Evolutionary conservation across 2,329 filamentous ascomycete genomes (phyloP).

Genomic region (Neopestalotiopsis clavispora): DNA sequence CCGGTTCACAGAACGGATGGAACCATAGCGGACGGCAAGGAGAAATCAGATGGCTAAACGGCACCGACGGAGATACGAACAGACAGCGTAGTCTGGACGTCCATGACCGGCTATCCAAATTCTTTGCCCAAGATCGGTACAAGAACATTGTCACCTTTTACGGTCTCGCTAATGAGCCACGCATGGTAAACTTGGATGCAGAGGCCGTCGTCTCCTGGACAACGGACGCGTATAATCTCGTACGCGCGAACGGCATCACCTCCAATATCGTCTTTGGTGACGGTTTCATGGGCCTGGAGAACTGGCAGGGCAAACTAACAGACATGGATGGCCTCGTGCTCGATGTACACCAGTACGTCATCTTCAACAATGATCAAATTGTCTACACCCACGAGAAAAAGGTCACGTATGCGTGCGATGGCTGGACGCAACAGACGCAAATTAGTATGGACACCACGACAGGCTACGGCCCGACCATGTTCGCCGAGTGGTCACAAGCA

Average conservation of each 20-base stretch:
- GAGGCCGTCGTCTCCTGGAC: constrained; percentile 81
- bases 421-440: constrained; percentile 81
- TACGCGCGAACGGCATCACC: constrained; percentile 77
- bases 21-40: constrained; percentile 91
- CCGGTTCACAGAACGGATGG: constrained; percentile 96
- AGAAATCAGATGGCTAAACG: constrained; percentile 84
- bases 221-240: constrained; percentile 69
- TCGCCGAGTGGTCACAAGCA: constrained; percentile 96
- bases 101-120: constrained; percentile 84
- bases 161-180: constrained; percentile 91
- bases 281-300: constrained; percentile 87
- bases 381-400: constrained; percentile 81
- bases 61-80: constrained; percentile 81
- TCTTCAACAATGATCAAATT: constrained; percentile 92
- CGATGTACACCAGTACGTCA: constrained; percentile 98
- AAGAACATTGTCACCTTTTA: constrained; percentile 92
- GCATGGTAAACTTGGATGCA: constrained; percentile 76
- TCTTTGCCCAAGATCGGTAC: constrained; percentile 94
- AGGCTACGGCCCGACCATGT: constrained; percentile 91
- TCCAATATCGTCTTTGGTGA: constrained; percentile 86
- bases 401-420: constrained; percentile 83
- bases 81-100: constrained; percentile 83
- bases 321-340: constrained; percentile 76
- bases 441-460: constrained; percentile 73
- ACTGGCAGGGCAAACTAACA: constrained; percentile 87